Base-by-base conservation (phyloP, 2,329 filamentous ascomycete genomes). In the Myotisia sp. region DNA sequence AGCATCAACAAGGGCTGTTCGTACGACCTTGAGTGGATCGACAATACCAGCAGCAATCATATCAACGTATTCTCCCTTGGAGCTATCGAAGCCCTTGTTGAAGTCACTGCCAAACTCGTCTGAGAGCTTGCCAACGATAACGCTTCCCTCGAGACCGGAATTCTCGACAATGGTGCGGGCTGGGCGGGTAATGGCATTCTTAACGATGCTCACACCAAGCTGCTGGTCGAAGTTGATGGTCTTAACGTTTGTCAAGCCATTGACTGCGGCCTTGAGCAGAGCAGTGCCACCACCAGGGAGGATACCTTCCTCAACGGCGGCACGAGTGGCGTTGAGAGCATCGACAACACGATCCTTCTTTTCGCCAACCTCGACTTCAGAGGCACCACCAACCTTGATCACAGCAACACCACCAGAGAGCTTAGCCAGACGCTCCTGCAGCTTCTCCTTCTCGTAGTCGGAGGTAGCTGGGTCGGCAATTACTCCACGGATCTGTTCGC, bases 331-430 rank as follows among this genome's bases (percentile, higher is more conserved):
- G 65, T 98, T 98, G 42, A 98, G 71, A 40, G 90, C 90, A 64
- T 98, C 90, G 43, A 98, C 90, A 52, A 95, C 93, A 59, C 90
- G 84, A 63, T 98, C 90, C 77, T 98, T 98, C 84, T 98, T 98
- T 76, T 98, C 90, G 48, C 86, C 80, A 38, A 98, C 90, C 72
- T 98, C 90, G 46, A 98, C 87, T 67, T 98, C 90, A 44, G 87
- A 95, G 44, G 86, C 74, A 60, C 90, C 90, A 52, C 90, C 90
- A 44, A 98, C 90, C 75, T 92, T 94, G 74, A 98, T 95, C 64
- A 98, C 90, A 51, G 90, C 90, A 51, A 98, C 90, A 73, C 90
- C 90, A 45, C 90, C 90, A 47, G 90, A 95, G 48, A 98, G 82
- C 78, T 98, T 98, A 50, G 90, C 90, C 42, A 98, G 82, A 67